A percentile compares a stretch with the other conserved stretches of the same genome.
Conservation (phyloP, 495 filamentous ascomycete species). For the Entonaema liquescens region DNA sequence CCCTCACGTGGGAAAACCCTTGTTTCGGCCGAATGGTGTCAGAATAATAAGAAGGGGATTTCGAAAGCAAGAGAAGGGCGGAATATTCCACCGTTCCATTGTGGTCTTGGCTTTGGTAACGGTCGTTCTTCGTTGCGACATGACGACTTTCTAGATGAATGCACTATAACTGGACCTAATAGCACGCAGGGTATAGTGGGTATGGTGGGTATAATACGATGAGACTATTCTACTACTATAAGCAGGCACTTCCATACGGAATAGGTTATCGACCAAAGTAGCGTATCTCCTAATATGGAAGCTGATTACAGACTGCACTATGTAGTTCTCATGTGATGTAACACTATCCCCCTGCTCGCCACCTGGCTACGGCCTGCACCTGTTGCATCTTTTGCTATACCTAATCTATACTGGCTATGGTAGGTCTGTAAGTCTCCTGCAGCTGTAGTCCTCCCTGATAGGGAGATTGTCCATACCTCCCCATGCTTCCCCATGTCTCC, state of each 20-base stretch:
- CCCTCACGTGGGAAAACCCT: conserved; percentile 31
- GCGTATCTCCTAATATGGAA: conserved; percentile 33
- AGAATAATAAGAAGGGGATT: conserved; percentile 15
- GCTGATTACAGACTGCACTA: conserved; percentile 11
- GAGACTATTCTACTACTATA: conserved; percentile 8
- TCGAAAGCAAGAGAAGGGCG: conserved; percentile 1
- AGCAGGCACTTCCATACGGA: conserved; percentile 28
- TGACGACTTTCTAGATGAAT: conserved; percentile 25
- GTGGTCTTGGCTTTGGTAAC: conserved; percentile 5
- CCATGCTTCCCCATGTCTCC: conserved; percentile 22
- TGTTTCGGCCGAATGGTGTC: conserved; percentile 33
- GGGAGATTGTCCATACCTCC: conserved; percentile 24
- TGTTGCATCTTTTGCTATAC: conserved; percentile 17
- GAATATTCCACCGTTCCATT: conserved; percentile 27
- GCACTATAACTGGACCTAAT: conserved; percentile 19
- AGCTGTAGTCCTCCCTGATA: conserved; percentile 30
- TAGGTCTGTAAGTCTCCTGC: conserved; percentile 21
- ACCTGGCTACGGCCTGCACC: conserved; percentile 23
- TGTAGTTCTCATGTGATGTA: conserved; percentile 22
- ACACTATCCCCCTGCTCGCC: conserved; percentile 32
- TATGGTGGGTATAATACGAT: conserved; percentile 5
- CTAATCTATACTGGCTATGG: conserved; percentile 13
- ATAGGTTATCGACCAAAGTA: conserved; percentile 14
- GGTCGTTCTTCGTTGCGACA: conserved; percentile 13
- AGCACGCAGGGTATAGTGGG: conserved; percentile 16